phyloP scores from a whole-genome alignment of 805 yeast species.

The Sungouiozyma intestinalis region DNA sequence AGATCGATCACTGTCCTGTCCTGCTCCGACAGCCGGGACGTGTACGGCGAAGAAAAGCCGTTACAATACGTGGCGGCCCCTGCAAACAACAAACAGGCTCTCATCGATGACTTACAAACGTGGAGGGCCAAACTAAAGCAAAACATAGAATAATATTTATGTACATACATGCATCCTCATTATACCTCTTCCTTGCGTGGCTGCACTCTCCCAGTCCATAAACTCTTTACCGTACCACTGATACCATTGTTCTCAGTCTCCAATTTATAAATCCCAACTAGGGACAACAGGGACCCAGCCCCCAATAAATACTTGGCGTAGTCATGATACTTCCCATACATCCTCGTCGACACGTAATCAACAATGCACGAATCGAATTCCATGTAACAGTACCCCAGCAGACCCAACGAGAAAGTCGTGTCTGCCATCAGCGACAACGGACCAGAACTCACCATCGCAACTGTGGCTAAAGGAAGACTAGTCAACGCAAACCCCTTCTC shows the following conservation, averaged over 20 bases:
- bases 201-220: slow-evolving; percentile 5
- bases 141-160: slow-evolving; percentile 1
- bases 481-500: slow-evolving; percentile 65
- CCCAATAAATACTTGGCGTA: slow-evolving; percentile 58
- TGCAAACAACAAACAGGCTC: background rate
- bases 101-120: slow-evolving; percentile 6
- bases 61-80: slow-evolving; percentile 2
- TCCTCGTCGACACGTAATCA: slow-evolving; percentile 84
- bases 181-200: background rate
- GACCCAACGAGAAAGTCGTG: slow-evolving; percentile 51
- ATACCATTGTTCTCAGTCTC: slow-evolving; percentile 77
- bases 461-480: slow-evolving; percentile 63
- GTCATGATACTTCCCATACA: slow-evolving; percentile 67
- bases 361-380: slow-evolving; percentile 91
- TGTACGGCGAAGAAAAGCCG: slow-evolving; percentile 14
- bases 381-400: slow-evolving; percentile 69
- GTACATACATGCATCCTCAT: background rate
- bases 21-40: slow-evolving; percentile 20
- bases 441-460: slow-evolving; percentile 66
- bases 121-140: slow-evolving; percentile 13
- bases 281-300: slow-evolving; percentile 58
- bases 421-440: slow-evolving; percentile 61
- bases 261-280: slow-evolving; percentile 72
- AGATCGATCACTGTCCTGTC: slow-evolving; percentile 6
- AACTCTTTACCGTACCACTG: slow-evolving; percentile 31